phyloP scores from a whole-genome alignment of 1,139 yeast species.

The Kluyveromyces marxianus region DNA sequence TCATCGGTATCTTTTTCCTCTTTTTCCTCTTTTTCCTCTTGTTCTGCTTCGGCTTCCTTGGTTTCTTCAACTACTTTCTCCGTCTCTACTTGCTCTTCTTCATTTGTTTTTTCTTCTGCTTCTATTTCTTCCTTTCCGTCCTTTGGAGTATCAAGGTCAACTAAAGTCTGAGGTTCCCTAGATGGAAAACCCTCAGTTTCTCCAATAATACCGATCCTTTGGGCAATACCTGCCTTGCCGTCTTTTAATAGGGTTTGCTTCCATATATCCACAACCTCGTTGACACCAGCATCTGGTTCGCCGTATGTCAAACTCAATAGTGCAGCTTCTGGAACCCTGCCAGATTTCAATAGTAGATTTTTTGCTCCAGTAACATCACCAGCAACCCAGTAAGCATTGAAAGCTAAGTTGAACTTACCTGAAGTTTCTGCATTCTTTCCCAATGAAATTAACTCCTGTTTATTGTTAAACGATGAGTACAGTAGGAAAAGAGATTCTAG shows the following conservation, averaged over 20 bases:
- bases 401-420: conserved; percentile 86
- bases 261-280: conserved; percentile 55
- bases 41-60: conserved; percentile 8
- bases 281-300: conserved; percentile 38
- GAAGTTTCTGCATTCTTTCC: conserved; percentile 57
- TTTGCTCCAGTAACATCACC: conserved; percentile 64
- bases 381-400: conserved; percentile 83
- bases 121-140: conserved; percentile 9
- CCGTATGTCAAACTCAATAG: conserved; percentile 73
- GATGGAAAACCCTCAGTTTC: conserved; percentile 27
- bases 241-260: conserved; percentile 44
- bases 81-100: conserved; percentile 22
- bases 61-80: conserved; percentile 15
- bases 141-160: conserved; percentile 30
- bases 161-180: conserved; percentile 26
- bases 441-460: conserved; percentile 47
- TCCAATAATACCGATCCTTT: conserved; percentile 43
- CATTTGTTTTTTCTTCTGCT: conserved; percentile 10
- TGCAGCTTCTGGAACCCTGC: conserved; percentile 78
- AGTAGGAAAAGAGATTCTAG: conserved; percentile 73
- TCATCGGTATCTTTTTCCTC: conserved; percentile 9
- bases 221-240: conserved; percentile 55
- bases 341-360: conserved; percentile 59
- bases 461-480: conserved; percentile 75
- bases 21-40: conserved; percentile 12